Base-by-base conservation (phyloP, 805 yeast species). In the Osmozyma mogii region DNA sequence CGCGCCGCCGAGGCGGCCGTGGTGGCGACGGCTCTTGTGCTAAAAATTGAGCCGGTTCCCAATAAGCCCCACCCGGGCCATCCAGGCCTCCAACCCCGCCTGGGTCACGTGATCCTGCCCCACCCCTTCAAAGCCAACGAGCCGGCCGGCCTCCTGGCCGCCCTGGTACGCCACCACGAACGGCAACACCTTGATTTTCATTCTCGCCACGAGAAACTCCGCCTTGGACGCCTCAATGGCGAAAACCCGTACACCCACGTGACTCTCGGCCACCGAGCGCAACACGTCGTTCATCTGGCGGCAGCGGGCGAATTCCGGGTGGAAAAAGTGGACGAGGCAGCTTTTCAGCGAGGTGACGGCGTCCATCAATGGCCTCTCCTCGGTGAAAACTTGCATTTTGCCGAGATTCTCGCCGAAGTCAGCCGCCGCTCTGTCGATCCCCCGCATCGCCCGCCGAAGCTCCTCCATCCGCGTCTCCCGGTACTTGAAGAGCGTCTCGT, bases 71-170 rank as follows among this genome's bases (percentile, higher is more conserved):
- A 9, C 20, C 7, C 20, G 9, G 9, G 7, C 26, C 19, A 50
- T 34, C 16, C 23, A 36, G 6, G 28, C 27, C 44, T 81, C 88
- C 36, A 83, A 54, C 2, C 61, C 44, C 24, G 60, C 66, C 6
- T 70, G 42, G 3, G 61, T 45, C 41, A 78, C 75, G 23, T 61
- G 56, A 28, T 66, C 56, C 20, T 49, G 44, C 17, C 75, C 70
- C 25, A 84, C 54, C 18, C 70, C 67, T 30, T 76, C 78, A 44
- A 84, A 78, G 5, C 95, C 95, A 4, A 83, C 66, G 4, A 83
- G 45, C 36, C 84, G 56, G 9, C 68, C 64, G 4, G 60, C 47
- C 42, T 82, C 89, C 25, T 64, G 52, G 1, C 88, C 88, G 21
- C 68, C 58, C 9, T 56, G 58, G 45, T 78, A 84, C 6, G 75